A percentile compares a stretch with the other conserved stretches of the same genome.
Evolutionary conservation across 1,284 basidiomycete species (phyloP).

Genomic region (Pisolithus thermaeus): DNA sequence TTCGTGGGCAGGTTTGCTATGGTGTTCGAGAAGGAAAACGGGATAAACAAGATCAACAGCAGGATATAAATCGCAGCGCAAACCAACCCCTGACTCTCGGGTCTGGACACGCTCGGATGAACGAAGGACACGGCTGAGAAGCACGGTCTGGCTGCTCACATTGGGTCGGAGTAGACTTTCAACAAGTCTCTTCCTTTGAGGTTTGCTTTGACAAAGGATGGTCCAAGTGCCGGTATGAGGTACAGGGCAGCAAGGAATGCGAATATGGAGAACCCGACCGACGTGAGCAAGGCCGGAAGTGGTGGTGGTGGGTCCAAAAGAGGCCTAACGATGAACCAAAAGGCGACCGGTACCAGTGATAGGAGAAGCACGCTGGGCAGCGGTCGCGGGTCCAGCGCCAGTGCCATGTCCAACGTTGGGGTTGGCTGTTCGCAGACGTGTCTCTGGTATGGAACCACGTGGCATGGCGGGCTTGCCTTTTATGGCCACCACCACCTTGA

Average conservation of each 20-base stretch:
- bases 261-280: constrained; percentile 75
- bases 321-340: constrained; percentile 66
- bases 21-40: constrained; percentile 79
- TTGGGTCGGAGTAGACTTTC: constrained; percentile 66
- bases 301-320: constrained; percentile 61
- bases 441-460: constrained; percentile 4
- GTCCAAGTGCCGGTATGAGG: constrained; percentile 70
- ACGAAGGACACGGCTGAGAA: not conserved
- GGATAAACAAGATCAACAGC: constrained; percentile 81
- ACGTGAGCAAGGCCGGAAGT: constrained; percentile 66
- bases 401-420: constrained; percentile 17
- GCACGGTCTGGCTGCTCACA: constrained; percentile 47
- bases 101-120: constrained; percentile 44
- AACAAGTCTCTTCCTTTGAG: constrained; percentile 78
- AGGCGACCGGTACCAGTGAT: constrained; percentile 55
- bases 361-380: constrained; percentile 49
- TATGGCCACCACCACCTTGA: constrained; percentile 13
- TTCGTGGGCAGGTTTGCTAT: constrained; percentile 44
- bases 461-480: constrained; percentile 13
- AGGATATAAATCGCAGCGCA: constrained; percentile 90
- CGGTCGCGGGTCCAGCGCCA: constrained; percentile 37
- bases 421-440: not conserved
- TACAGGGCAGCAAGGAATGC: constrained; percentile 71
- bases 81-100: constrained; percentile 90
- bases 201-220: constrained; percentile 69